Percentiles rank a stretch among this genome's conserved stretches.
Evolutionary conservation across 2,329 filamentous ascomycete species (phyloP).

Genomic region (Sclerotinia nivalis): DNA sequence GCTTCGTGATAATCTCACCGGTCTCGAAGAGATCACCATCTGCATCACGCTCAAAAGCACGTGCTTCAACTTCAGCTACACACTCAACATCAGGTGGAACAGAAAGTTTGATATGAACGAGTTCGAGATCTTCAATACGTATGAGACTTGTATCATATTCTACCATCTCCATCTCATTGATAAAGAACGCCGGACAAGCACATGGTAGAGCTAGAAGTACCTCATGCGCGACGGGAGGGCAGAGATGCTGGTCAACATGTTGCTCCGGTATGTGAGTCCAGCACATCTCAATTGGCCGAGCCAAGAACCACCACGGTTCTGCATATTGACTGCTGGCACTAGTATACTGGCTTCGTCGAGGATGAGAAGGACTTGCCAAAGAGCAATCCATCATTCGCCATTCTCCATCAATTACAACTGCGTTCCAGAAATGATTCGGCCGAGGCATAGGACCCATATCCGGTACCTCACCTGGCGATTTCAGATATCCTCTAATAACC

Average conservation of each 20-base stretch:
- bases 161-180: slow-evolving; percentile 73
- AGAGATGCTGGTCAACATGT: slow-evolving; percentile 87
- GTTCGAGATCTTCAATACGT: slow-evolving; percentile 87
- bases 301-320: slow-evolving; percentile 92
- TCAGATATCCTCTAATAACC: slow-evolving; percentile 85
- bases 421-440: slow-evolving; percentile 98
- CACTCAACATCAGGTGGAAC: slow-evolving; percentile 90
- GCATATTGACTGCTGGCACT: slow-evolving; percentile 67
- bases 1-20: slow-evolving; percentile 81
- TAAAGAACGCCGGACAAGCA: slow-evolving; percentile 85
- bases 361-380: slow-evolving; percentile 87
- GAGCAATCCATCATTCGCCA: slow-evolving; percentile 98
- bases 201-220: slow-evolving; percentile 83
- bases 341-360: slow-evolving; percentile 75
- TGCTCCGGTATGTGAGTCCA: slow-evolving; percentile 93
- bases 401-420: slow-evolving; percentile 86
- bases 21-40: slow-evolving; percentile 95
- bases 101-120: slow-evolving; percentile 84
- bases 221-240: slow-evolving; percentile 82
- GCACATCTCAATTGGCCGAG: slow-evolving; percentile 83
- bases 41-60: slow-evolving; percentile 74
- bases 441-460: slow-evolving; percentile 82
- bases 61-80: slow-evolving; percentile 86
- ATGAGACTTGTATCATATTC: slow-evolving; percentile 89
- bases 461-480: slow-evolving; percentile 78